Evolutionary conservation across 2,329 filamentous ascomycete species (phyloP).

Genomic region (Arthroderma uncinatum): DNA sequence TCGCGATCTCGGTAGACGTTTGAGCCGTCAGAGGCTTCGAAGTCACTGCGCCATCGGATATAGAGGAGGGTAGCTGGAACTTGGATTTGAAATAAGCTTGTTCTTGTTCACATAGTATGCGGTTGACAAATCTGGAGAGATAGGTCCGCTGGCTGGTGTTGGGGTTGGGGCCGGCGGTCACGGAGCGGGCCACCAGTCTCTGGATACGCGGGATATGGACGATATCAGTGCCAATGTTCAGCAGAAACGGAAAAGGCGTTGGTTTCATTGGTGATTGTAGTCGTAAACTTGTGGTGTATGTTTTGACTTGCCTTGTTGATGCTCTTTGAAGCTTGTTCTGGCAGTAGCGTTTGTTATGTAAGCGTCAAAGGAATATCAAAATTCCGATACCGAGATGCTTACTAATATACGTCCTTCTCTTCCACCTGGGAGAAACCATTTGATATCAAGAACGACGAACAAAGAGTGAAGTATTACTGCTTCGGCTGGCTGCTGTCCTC

Average conservation of each 20-base stretch:
- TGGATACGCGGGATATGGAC: constrained; percentile 58
- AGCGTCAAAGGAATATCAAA: background rate
- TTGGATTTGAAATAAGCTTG: constrained; percentile 31
- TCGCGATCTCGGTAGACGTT: constrained; percentile 25
- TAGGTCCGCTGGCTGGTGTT: constrained; percentile 12
- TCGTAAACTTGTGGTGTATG: background rate
- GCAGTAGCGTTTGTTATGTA: too few species aligned
- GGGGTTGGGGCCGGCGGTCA: constrained; percentile 30
- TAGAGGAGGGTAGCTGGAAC: constrained; percentile 16
- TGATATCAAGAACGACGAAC: too few species aligned
- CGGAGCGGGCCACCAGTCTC: constrained; percentile 41
- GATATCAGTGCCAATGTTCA: constrained; percentile 69
- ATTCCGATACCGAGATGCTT: background rate
- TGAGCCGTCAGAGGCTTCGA: constrained; percentile 20
- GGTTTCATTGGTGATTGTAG: constrained; percentile 23
- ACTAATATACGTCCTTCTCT: background rate
- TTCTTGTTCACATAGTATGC: constrained; percentile 34
- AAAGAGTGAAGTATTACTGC: too few species aligned
- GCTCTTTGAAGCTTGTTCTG: background rate
- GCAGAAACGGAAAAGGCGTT: constrained; percentile 48
- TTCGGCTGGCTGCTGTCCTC: background rate
- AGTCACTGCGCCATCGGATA: constrained; percentile 4
- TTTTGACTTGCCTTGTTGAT: too few species aligned
- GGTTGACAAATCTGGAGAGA: constrained; percentile 28
- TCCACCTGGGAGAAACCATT: too few species aligned